These are phyloP conservation scores for Drechslera avenae DNA, from an alignment of 2,329 filamentous ascomycete genomes.

Conservation along the genomic window DNA sequence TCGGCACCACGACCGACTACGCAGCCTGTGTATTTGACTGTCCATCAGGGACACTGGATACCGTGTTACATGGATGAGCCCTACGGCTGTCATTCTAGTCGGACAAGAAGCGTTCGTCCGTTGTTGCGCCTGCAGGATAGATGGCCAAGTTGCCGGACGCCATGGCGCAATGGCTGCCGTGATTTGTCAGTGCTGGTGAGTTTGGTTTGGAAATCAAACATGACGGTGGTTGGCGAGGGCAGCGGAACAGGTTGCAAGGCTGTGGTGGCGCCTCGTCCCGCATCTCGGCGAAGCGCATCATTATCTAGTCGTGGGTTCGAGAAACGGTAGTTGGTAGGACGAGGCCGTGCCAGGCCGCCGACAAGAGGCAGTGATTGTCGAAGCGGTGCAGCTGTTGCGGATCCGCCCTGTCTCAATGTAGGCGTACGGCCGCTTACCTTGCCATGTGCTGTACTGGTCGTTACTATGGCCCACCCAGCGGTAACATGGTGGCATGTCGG, in stretches of 20 bases:
- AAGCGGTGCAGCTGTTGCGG: conserved; percentile 5
- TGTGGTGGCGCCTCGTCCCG: conserved; percentile 13
- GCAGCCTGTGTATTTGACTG: neutral
- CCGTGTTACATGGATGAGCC: conserved; percentile 8
- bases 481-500: conserved; percentile 2
- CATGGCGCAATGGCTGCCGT: neutral
- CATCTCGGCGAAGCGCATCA: conserved; percentile 15
- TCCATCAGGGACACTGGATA: conserved; percentile 13
- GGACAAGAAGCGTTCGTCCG: neutral
- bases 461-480: conserved; percentile 1
- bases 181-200: neutral
- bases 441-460: neutral
- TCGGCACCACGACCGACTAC: conserved; percentile 3
- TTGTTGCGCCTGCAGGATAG: conserved; percentile 1
- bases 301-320: neutral
- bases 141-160: neutral
- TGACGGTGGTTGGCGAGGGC: too few relatives aligned
- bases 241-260: conserved; percentile 4
- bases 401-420: conserved; percentile 8
- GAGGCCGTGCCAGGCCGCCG: neutral
- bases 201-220: too few relatives aligned
- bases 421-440: conserved; percentile 6
- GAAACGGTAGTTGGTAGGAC: conserved; percentile 8
- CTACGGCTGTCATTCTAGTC: conserved; percentile 4
- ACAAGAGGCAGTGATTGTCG: neutral